Evolutionary conservation across 768 basidiomycete species (phyloP), one percentile per base, ranked within the genome.

Genomic region (Boletus patriciae): DNA sequence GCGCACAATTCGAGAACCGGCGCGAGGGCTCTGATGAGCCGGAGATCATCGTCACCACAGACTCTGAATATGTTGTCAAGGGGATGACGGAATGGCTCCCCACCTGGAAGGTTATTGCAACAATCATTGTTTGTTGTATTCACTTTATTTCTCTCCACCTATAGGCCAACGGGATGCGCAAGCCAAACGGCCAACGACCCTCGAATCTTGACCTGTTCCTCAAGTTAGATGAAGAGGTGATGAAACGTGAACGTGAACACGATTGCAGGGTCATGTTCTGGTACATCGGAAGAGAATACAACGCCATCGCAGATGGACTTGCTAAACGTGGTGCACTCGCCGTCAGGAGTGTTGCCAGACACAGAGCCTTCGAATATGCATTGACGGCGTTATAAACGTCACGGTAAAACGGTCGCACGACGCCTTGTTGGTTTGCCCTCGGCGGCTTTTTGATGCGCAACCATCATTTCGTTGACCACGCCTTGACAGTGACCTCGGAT

Each of bases 61-160:
- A 75, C 54, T 73, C 74, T 5, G 67, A 72, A 50, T 75, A 75
- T 37, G 68, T 73, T 0, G 68, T 69, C 19, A 70, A 72, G 41
- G 74, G 71, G 12, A 68, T 73, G 34, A 69, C 69, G 2, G 67
- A 74, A 54, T 73, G 73, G 71, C 42, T 72, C 11, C 69, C 69
- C 6, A 29, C 12, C 15, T 75, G 73, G 73, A 68, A 66, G 65
- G 72, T 72, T 31, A 31, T 31, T 31, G 11, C 31, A 31, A 11
- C 10, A 31, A 31, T 11, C 31, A 10, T 31, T 11, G 31, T 31
- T 10, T 31, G 31, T 31, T 11, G 31, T 31, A 10, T 5, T 44
- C n/a, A 15, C n/a, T n/a, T 29, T 12, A 12, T 45, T 34, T 29
- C 21, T 21, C 16, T 23, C 18, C 36, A 15, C 25, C 37, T 19